Evolutionary conservation across 2,329 filamentous ascomycete species (phyloP).

Genomic region (Colletotrichum chlorophyti): DNA sequence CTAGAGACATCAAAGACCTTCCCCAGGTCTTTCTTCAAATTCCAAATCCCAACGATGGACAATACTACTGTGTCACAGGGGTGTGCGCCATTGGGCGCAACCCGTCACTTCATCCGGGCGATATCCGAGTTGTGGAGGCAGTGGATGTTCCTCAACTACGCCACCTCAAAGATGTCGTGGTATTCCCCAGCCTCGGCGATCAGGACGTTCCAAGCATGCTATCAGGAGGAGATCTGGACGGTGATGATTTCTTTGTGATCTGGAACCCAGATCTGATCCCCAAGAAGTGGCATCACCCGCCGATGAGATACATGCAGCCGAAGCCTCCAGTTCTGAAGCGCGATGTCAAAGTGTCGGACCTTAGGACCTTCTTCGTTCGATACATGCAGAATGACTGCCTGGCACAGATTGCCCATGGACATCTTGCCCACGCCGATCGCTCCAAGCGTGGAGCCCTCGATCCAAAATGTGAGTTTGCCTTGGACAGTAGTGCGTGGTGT

Average conservation of each 20-base stretch:
- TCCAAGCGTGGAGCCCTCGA: slow-evolving; percentile 69
- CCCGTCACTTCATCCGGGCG: slow-evolving; percentile 91
- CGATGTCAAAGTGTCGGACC: slow-evolving; percentile 74
- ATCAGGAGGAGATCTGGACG: slow-evolving; percentile 93
- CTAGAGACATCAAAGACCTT: slow-evolving; percentile 58
- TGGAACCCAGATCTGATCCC: slow-evolving; percentile 85
- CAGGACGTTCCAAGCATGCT: slow-evolving; percentile 91
- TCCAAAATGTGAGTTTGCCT: slow-evolving; percentile 63
- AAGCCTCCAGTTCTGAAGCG: slow-evolving; percentile 61
- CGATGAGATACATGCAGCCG: slow-evolving; percentile 78
- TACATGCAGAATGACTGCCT: slow-evolving; percentile 93
- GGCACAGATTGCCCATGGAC: slow-evolving; percentile 79
- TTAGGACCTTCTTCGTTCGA: slow-evolving; percentile 85
- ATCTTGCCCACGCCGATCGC: slow-evolving; percentile 78
- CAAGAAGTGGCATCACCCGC: slow-evolving; percentile 69
- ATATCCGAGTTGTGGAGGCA: slow-evolving; percentile 86
- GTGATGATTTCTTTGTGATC: slow-evolving; percentile 93
- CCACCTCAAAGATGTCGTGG: slow-evolving; percentile 84
- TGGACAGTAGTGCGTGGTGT: too few relatives aligned
- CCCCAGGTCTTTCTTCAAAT: slow-evolving; percentile 93
- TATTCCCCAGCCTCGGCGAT: slow-evolving; percentile 85
- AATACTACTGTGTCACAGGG: slow-evolving; percentile 73
- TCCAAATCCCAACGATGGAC: slow-evolving; percentile 59
- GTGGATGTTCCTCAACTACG: slow-evolving; percentile 76
- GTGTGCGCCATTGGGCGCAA: slow-evolving; percentile 88